Evolutionary conservation across 495 filamentous ascomycete species (phyloP).

Genomic region (Aspergillus panamensis): DNA sequence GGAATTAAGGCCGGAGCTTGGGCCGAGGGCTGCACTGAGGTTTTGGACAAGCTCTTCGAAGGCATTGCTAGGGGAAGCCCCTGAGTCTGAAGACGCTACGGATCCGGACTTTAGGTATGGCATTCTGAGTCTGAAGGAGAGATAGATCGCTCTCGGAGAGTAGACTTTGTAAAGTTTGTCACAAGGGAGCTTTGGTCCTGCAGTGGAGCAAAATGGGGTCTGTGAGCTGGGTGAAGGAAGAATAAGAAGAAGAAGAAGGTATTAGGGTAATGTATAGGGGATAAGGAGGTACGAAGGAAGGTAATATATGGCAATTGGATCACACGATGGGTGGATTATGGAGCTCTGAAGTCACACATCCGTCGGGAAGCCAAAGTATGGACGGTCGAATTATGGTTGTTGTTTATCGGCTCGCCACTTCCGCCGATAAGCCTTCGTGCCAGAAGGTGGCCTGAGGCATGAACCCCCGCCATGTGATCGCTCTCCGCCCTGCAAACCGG

Average conservation of each 20-base stretch:
- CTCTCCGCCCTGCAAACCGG: constrained; percentile 19
- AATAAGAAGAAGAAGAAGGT: too few species aligned
- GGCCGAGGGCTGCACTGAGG: constrained; percentile 67
- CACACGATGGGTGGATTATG: too few species aligned
- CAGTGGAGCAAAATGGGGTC: background rate
- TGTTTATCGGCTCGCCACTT: constrained; percentile 1
- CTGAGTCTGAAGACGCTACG: constrained; percentile 11
- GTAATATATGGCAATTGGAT: too few species aligned
- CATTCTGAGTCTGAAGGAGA: constrained; percentile 24
- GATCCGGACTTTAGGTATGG: constrained; percentile 30
- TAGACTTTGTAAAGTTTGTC: too few species aligned
- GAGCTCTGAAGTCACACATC: background rate
- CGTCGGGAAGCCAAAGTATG: background rate
- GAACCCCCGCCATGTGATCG: constrained; percentile 22
- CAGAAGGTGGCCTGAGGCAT: constrained; percentile 27
- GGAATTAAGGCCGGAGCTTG: constrained; percentile 74
- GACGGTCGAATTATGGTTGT: background rate
- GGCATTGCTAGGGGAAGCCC: constrained; percentile 26
- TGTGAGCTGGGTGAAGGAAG: background rate
- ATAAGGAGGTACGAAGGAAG: too few species aligned
- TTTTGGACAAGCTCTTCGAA: constrained; percentile 74
- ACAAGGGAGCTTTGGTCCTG: too few species aligned
- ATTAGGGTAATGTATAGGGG: too few species aligned
- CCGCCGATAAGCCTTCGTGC: constrained; percentile 28
- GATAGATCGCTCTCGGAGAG: too few species aligned